Evolutionary conservation across 257 asterid species (phyloP).

Genomic region (Solanum lignicaule): DNA sequence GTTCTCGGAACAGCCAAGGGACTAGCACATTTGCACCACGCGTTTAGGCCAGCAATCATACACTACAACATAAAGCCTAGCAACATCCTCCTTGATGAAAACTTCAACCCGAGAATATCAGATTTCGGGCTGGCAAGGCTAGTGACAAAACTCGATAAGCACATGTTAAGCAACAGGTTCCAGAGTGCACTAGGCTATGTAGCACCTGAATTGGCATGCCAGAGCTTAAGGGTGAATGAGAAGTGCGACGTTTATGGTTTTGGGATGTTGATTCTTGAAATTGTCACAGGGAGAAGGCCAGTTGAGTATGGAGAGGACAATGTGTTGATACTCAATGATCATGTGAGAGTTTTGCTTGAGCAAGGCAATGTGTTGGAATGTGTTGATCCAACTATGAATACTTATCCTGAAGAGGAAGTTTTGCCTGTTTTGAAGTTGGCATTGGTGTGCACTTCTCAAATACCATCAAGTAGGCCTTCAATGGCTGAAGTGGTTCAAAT

Average conservation of each 20-base stretch:
- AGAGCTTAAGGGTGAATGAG: constrained; percentile 78
- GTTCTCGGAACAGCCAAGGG: constrained; percentile 82
- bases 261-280: constrained; percentile 76
- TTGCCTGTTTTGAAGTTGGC: constrained; percentile 77
- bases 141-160: constrained; percentile 50
- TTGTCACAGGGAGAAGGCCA: constrained; percentile 67
- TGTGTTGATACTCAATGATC: constrained; percentile 70
- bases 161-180: constrained; percentile 46
- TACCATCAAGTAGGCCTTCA: constrained; percentile 95
- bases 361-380: constrained; percentile 71
- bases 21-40: constrained; percentile 74
- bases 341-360: constrained; percentile 64
- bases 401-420: constrained; percentile 72
- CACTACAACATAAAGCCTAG: constrained; percentile 82
- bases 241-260: constrained; percentile 88
- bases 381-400: constrained; percentile 62
- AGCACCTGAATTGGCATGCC: constrained; percentile 90
- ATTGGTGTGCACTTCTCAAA: constrained; percentile 82
- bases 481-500: constrained; percentile 96
- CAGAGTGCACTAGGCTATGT: constrained; percentile 75
- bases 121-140: constrained; percentile 77
- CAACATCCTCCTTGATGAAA: constrained; percentile 68
- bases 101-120: constrained; percentile 54
- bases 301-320: constrained; percentile 85
- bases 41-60: constrained; percentile 64